phyloP scores from a whole-genome alignment of 192 early-diverging fungal species.

The Backusella australiensis region DNA sequence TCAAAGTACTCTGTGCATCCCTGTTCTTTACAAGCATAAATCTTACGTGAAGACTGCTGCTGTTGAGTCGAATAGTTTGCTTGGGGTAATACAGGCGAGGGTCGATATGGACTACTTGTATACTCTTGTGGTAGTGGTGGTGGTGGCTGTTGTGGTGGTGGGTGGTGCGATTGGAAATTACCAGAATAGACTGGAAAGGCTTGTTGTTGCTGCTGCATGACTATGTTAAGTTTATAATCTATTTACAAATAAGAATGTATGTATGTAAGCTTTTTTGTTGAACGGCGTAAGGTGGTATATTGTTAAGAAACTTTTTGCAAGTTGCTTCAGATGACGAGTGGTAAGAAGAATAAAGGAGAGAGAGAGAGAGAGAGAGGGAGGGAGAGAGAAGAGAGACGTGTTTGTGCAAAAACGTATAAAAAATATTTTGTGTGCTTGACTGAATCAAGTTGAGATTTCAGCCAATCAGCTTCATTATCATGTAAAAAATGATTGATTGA shows the following conservation, averaged over 20 bases:
- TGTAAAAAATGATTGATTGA: neutral
- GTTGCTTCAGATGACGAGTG: neutral
- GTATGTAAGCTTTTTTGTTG: neutral
- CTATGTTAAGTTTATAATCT: neutral
- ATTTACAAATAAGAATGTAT: neutral
- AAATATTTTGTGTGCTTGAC: neutral
- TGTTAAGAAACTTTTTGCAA: neutral
- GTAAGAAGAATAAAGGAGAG: neutral
- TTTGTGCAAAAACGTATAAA: neutral
- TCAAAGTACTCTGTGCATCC: constrained; percentile 14
- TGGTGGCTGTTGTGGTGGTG: neutral
- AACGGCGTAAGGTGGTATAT: neutral
- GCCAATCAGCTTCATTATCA: neutral
- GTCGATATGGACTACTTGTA: neutral
- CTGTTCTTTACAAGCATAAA: constrained; percentile 11
- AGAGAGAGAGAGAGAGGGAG: neutral
- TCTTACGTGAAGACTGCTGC: constrained; percentile 1
- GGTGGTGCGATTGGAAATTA: neutral
- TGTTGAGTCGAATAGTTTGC: neutral
- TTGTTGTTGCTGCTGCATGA: neutral
- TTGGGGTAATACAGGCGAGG: neutral
- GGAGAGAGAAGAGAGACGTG: neutral
- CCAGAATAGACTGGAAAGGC: neutral
- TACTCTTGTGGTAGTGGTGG: neutral
- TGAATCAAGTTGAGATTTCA: neutral